Percentiles rank a stretch among this genome's conserved stretches.
These are phyloP conservation scores for Acanthamoeba castellanii DNA, from an alignment of 208 protist genomes.

Conservation along the genomic window DNA sequence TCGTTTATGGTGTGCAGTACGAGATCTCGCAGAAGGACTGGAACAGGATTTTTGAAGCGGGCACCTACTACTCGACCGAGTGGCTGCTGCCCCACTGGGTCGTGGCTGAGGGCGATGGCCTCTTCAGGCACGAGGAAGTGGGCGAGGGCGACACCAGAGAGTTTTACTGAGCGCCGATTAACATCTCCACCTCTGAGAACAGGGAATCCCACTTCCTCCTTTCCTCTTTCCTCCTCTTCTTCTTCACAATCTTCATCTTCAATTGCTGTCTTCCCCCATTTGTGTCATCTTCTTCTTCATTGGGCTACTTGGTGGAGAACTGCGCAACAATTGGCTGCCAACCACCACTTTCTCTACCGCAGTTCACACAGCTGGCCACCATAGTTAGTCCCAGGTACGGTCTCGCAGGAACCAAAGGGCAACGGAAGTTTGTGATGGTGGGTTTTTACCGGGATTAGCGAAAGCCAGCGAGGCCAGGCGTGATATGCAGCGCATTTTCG, in stretches of 20 bases:
- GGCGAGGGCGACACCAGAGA: conserved; percentile 49
- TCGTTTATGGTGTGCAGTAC: neutral
- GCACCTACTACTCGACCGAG: conserved; percentile 53
- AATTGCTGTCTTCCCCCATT: neutral
- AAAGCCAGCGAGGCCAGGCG: neutral
- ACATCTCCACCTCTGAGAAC: neutral
- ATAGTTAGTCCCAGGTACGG: no score
- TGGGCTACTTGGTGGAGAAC: neutral
- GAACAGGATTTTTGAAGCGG: conserved; percentile 66
- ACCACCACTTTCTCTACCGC: no score
- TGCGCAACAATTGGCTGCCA: no score
- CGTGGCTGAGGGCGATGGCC: conserved; percentile 46
- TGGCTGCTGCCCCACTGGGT: conserved; percentile 67
- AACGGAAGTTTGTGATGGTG: neutral
- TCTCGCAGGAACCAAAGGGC: no score
- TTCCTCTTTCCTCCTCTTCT: neutral
- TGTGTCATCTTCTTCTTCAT: neutral
- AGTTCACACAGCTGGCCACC: no score
- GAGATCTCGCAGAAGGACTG: conserved; percentile 56
- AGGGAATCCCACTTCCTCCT: neutral
- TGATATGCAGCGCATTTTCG: neutral
- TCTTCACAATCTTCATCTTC: neutral
- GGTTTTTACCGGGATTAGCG: neutral
- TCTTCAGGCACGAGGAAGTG: conserved; percentile 60
- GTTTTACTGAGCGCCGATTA: neutral